Conservation (phyloP, 208 protist species). For the Acanthamoeba triangularis region DNA sequence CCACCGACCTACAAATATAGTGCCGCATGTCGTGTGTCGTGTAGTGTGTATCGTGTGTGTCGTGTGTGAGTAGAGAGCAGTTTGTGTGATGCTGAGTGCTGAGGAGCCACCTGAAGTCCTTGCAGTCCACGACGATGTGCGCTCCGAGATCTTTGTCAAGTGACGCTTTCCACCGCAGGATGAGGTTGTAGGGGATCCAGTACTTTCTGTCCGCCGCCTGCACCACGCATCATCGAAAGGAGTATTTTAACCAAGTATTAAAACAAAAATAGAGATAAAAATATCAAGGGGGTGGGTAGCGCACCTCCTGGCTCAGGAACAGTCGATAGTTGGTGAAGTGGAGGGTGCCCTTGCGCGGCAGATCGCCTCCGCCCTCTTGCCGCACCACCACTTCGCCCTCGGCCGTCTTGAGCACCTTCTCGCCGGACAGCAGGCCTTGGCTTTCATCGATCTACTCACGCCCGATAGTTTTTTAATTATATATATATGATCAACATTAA, state of each 20-base stretch:
- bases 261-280: neutral
- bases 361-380: constrained; percentile 42
- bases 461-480: too few relatives aligned
- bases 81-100: neutral
- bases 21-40: neutral
- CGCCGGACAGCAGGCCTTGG: constrained; percentile 32
- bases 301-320: constrained; percentile 31
- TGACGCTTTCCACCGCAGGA: constrained; percentile 11
- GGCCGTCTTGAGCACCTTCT: constrained; percentile 35
- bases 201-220: constrained; percentile 33
- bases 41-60: neutral
- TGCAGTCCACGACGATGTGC: constrained; percentile 33
- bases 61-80: neutral
- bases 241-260: neutral
- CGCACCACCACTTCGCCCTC: constrained; percentile 47
- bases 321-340: constrained; percentile 62
- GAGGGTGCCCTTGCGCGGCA: constrained; percentile 54
- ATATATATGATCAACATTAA: too few relatives aligned
- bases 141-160: constrained; percentile 16
- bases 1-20: neutral
- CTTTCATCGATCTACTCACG: constrained; percentile 24
- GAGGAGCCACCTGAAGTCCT: constrained; percentile 9
- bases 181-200: constrained; percentile 63
- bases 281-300: too few relatives aligned
- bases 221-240: neutral